phyloP scores from a whole-genome alignment of 2,329 filamentous ascomycete genomes.

The Alternaria alternata region DNA sequence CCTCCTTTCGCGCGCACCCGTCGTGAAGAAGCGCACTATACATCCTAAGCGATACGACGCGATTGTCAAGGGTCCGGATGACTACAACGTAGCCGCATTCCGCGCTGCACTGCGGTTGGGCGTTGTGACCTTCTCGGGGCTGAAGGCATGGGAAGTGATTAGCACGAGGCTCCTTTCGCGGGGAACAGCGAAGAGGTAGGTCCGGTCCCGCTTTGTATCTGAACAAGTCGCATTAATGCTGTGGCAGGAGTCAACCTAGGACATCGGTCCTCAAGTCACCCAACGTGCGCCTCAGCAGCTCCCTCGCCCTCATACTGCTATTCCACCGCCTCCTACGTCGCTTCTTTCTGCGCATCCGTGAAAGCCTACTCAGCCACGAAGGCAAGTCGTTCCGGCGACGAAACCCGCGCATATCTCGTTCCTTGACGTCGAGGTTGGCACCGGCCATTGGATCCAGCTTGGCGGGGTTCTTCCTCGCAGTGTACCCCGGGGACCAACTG shows the following conservation, averaged over 20 bases:
- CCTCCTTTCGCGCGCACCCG: conserved; percentile 75
- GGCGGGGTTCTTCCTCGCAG: conserved; percentile 81
- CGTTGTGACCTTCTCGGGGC: conserved; percentile 51
- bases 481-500: conserved; percentile 75
- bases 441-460: conserved; percentile 91
- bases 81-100: conserved; percentile 59
- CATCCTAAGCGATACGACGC: conserved; percentile 61
- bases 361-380: conserved; percentile 79
- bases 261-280: conserved; percentile 63
- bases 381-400: conserved; percentile 81
- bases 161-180: conserved; percentile 48
- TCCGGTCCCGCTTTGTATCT: not conserved
- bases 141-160: conserved; percentile 59
- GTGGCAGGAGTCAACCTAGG: conserved; percentile 47
- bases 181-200: conserved; percentile 37
- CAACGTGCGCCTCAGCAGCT: conserved; percentile 79
- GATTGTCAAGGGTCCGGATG: conserved; percentile 57
- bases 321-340: conserved; percentile 89
- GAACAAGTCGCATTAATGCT: not conserved
- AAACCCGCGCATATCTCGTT: conserved; percentile 77
- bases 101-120: conserved; percentile 57
- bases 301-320: conserved; percentile 83
- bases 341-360: conserved; percentile 82
- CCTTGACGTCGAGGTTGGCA: conserved; percentile 82
- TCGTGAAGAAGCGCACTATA: conserved; percentile 63